phyloP scores from a whole-genome alignment of 2,329 filamentous ascomycete genomes.

The Pseudogymnoascus sp. region DNA sequence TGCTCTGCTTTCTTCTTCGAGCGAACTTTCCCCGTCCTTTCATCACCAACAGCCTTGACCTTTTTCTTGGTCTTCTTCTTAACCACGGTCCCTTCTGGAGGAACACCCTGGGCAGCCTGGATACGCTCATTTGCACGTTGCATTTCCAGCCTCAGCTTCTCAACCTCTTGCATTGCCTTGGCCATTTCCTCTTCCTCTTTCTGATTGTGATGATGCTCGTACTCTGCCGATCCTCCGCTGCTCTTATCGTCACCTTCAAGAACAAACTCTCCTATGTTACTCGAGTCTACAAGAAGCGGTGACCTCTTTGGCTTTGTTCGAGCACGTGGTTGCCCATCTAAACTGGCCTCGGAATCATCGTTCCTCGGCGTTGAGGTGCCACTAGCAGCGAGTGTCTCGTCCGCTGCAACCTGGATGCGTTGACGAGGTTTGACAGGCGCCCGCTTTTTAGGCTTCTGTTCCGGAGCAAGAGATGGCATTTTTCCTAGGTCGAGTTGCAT shows the following conservation, averaged over 20 bases:
- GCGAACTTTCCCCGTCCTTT: conserved; percentile 17
- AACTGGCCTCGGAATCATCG: conserved; percentile 48
- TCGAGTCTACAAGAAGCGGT: conserved; percentile 80
- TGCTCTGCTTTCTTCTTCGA: conserved; percentile 8
- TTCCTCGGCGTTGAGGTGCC: conserved; percentile 41
- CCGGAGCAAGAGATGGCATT: conserved; percentile 25
- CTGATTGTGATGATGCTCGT: conserved; percentile 50
- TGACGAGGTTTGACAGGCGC: conserved; percentile 40
- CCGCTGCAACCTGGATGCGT: conserved; percentile 59
- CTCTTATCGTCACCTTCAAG: conserved; percentile 46
- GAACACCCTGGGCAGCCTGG: conserved; percentile 60
- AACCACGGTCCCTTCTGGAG: conserved; percentile 57
- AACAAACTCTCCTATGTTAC: conserved; percentile 64
- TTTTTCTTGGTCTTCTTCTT: conserved; percentile 57
- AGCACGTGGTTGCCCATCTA: conserved; percentile 41
- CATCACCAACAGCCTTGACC: conserved; percentile 26
- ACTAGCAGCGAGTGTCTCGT: conserved; percentile 60
- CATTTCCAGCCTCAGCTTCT: conserved; percentile 81
- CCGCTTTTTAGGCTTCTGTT: conserved; percentile 26
- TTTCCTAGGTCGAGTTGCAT: conserved; percentile 79
- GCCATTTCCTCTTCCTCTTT: conserved; percentile 84
- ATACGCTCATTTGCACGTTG: conserved; percentile 71
- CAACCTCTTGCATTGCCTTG: conserved; percentile 80
- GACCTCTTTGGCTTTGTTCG: conserved; percentile 48
- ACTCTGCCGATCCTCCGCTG: conserved; percentile 39